Evolutionary conservation across 768 basidiomycete species (phyloP), one percentile per base, ranked within the genome.

Genomic region (Suillus luteus): DNA sequence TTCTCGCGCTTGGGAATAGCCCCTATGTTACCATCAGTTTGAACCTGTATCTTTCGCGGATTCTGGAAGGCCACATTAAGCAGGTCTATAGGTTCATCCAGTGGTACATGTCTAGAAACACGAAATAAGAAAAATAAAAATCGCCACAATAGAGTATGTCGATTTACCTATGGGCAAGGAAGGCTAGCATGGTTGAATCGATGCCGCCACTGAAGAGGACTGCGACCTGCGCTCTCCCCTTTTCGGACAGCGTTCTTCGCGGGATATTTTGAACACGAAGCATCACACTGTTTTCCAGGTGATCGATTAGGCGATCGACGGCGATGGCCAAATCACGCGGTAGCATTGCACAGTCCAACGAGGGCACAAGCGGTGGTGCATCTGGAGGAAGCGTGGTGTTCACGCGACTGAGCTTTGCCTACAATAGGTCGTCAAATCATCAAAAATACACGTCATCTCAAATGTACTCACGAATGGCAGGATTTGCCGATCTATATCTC

Each of bases 131-230:
- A 52, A 2, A 17, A 57, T 2, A n/a, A n/a, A n/a, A n/a, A n/a
- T 8, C 14, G 8, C 59, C 24, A 22, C 19, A 17, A 51, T 38
- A 52, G 7, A 41, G 38, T 14, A 8, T 49, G 33, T 43, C 33
- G 37, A 70, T 83, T 59, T 70, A 92, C 90, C 80, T 80, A 70
- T 96, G 85, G 1, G 94, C 91, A 6, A 99, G 80, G 70, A 85
- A 89, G 0, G 96, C 87, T 8, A 99, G 70, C 46, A 92, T 78
- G 0, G 96, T 90, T 12, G 90, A 98, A 73, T 99, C 97, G 51
- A 99, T 93, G 0, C 97, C 97, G 37, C 97, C 97, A 43, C 94
- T 96, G 75, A 99, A 99, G 10, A 99, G 82, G 10, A 99, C 82
- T 2, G 91, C 95, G 3, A 97, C 80, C 59, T 89, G 82, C 5